Conservation (phyloP, 2,329 filamentous ascomycete species). For the Lachnellula hyalina region DNA sequence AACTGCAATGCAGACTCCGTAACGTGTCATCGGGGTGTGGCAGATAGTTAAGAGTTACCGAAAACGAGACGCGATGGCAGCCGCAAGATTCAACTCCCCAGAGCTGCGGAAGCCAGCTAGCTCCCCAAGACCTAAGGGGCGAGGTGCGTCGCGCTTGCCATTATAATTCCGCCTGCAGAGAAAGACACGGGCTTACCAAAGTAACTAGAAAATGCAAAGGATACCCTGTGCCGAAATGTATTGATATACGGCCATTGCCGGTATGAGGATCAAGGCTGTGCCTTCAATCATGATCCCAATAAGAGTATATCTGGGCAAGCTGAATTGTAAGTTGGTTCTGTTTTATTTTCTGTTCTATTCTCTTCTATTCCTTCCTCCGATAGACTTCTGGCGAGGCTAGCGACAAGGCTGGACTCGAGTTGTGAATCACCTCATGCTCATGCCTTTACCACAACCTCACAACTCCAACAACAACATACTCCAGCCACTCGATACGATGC, state of each 20-base stretch:
- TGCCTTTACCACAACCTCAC: too few relatives aligned
- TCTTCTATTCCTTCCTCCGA: too few relatives aligned
- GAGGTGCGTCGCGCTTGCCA: constrained; percentile 37
- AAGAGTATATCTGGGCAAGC: constrained; percentile 46
- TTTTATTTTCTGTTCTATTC: background rate
- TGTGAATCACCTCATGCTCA: too few relatives aligned
- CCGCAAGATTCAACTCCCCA: constrained; percentile 29
- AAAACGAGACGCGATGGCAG: constrained; percentile 24
- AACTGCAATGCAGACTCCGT: constrained; percentile 23
- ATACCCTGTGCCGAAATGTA: constrained; percentile 87
- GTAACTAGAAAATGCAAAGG: constrained; percentile 66
- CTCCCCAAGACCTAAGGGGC: constrained; percentile 52
- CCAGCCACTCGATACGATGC: too few relatives aligned
- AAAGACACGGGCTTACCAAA: constrained; percentile 14
- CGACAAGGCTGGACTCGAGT: background rate
- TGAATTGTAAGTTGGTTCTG: constrained; percentile 43
- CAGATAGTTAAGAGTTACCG: constrained; percentile 26
- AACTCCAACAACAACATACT: too few relatives aligned
- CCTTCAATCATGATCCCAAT: constrained; percentile 79
- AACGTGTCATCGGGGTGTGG: constrained; percentile 28
- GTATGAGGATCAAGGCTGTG: constrained; percentile 83
- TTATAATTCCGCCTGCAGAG: background rate
- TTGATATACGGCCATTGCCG: constrained; percentile 90
- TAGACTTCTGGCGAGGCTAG: too few relatives aligned
- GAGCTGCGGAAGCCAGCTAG: constrained; percentile 38